Evolutionary conservation across 331 rosid genomes (phyloP), one percentile per base, ranked within the genome.

Genomic region (Malus hybrid): DNA sequence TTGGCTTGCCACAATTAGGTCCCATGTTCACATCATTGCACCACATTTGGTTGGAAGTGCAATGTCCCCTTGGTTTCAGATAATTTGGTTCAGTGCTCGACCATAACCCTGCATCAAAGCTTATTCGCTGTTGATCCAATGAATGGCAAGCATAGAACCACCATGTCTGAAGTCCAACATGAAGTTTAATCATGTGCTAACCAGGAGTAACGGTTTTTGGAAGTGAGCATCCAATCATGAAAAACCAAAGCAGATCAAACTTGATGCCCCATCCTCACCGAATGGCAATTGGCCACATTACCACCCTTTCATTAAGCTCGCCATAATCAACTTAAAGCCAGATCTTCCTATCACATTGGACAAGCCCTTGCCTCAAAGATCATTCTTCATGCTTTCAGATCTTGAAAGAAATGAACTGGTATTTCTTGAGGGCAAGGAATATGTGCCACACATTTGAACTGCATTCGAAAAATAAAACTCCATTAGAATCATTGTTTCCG

Each of bases 371-470:
- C 76, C 5, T 3, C 34, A 58, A 13, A 5, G 20, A 58, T 42
- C 55, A 61, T 12, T 4, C 70, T 28, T 39, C 58, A 62, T 30
- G 28, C 65, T 53, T 71, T 63, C 44, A 42, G 70, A 28, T 73
- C 83, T 63, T 48, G 80, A 79, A 85, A 85, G 63, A 75, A 84
- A 75, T 71, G 60, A 78, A 16, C 15, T 6, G 93, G 88, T 42
- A 93, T 56, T 77, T 85, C 91, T 39, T 88, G 85, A 70, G 91
- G 84, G 22, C 85, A 84, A 79, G 86, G 82, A 78, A 82, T 8
- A 32, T 66, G 58, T 22, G 89, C 85, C 75, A 91, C 97, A 11
- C n/a, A 71, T 60, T 89, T 86, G 82, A 81, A 89, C 96, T 93
- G 98, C 53, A 33, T 28, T 63, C 26, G 36, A 7, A 24, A 48